Evolutionary conservation across 495 filamentous ascomycete genomes (phyloP), one percentile per base, ranked within the genome.

Genomic region (Penicillium argentinense): DNA sequence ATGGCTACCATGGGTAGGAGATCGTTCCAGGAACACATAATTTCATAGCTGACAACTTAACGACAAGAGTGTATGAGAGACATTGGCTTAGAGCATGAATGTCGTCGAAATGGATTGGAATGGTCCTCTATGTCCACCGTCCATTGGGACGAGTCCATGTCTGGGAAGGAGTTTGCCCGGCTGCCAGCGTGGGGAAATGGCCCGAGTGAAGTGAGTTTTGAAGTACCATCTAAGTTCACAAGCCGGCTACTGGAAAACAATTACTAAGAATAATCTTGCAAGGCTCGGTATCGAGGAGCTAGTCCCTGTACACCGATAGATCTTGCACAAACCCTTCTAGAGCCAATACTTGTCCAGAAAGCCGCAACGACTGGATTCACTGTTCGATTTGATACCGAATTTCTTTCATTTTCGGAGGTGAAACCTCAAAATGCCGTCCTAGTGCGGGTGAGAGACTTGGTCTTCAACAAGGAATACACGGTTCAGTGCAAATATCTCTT

Each of bases 401-500:
- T 39, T 5, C 17, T 39, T 5, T 9, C 18, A 2, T 39, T 39
- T 12, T 4, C 18, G n/a, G 18, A 39, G 23, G 18, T 22, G 12
- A 19, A 21, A 12, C 11, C 4, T n/a, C 18, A 39, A 1, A 19
- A 13, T 12, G 66, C 66, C 29, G 9, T 67, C 3, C 12, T 37
- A 9, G 53, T 69, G 22, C 12, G 39, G 9, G 19, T 52, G 11
- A 19, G 19, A 12, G 74, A 77, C 40, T 43, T 34, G 0, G 12
- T 78, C 16, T 65, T 68, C 0, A 49, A 62, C 1, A 29, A 41
- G 1, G 56, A 42, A n/a, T 79, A 71, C 40, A 29, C 49, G 3
- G 62, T 80, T 22, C 47, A 63, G n/a, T 69, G 71, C 8, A 67
- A 68, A 21, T 80, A 72, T 49, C 55, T 80, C 8, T 77, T 79